phyloP scores from a whole-genome alignment of 805 yeast species.

The Saccharomycopsis lassenensis region DNA sequence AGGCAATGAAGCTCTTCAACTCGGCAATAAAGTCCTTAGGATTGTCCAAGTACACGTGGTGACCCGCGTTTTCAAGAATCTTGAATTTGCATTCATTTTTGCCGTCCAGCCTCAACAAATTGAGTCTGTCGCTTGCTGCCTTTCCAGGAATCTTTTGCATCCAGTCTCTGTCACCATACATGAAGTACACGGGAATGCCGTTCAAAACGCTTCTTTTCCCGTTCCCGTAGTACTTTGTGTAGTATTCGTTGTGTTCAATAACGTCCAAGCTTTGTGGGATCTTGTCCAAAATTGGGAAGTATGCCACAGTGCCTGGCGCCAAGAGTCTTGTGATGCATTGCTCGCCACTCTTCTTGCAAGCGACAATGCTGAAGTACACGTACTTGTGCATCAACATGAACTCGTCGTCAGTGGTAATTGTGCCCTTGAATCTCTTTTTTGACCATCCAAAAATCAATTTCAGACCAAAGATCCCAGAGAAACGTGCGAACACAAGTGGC shows the following conservation, averaged over 20 bases:
- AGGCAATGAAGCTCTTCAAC: conserved; percentile 5
- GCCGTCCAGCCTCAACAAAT: conserved; percentile 18
- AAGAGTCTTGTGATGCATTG: conserved; percentile 48
- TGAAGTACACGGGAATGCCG: conserved; percentile 40
- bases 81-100: conserved; percentile 31
- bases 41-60: conserved; percentile 71
- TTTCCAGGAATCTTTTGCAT: conserved; percentile 55
- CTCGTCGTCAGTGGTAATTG: conserved; percentile 19
- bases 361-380: conserved; percentile 38
- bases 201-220: conserved; percentile 29
- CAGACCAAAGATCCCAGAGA: conserved; percentile 44
- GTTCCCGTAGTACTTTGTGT: conserved; percentile 57
- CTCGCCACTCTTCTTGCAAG: conserved; percentile 53
- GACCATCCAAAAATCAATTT: conserved; percentile 45
- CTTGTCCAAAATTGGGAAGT: conserved; percentile 46
- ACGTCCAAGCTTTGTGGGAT: conserved; percentile 27
- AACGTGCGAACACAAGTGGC: conserved; percentile 42
- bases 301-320: conserved; percentile 47
- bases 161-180: conserved; percentile 65
- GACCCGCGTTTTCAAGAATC: conserved; percentile 54
- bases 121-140: conserved; percentile 29
- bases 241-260: conserved; percentile 35
- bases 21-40: conserved; percentile 36
- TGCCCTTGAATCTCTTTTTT: conserved; percentile 32
- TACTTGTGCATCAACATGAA: conserved; percentile 40